Conservation (phyloP, 306 rosid species). For the Chamaecrista fasciculata region DNA sequence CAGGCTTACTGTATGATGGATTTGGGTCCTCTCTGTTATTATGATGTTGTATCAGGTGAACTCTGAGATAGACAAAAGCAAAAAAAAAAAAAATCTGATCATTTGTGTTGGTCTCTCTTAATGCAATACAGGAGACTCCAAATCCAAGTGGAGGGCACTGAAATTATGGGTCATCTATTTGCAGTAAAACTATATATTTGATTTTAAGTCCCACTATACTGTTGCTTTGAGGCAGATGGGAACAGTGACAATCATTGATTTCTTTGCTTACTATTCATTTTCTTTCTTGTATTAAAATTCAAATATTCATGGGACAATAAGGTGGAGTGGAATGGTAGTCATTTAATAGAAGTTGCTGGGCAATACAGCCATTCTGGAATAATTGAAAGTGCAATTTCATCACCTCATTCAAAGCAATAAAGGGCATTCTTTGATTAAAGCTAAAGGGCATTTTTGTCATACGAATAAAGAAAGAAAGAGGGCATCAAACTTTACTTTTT, state of each 20-base stretch:
- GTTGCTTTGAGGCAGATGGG: neutral
- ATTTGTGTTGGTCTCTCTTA: neutral
- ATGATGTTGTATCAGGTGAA: neutral
- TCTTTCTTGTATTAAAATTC: neutral
- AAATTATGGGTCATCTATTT: neutral
- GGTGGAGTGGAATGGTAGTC: slow-evolving; percentile 26
- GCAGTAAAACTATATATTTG: neutral
- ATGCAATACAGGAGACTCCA: neutral
- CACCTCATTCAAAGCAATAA: slow-evolving; percentile 62
- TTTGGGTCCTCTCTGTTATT: neutral
- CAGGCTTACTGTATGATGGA: neutral
- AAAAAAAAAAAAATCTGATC: neutral
- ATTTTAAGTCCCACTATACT: slow-evolving; percentile 13
- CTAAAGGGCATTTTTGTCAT: slow-evolving; percentile 80
- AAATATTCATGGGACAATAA: slow-evolving; percentile 6
- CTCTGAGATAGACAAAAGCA: neutral
- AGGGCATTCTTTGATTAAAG: slow-evolving; percentile 74
- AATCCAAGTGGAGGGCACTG: neutral
- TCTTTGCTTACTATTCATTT: neutral
- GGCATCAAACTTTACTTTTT: slow-evolving; percentile 59
- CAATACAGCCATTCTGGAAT: slow-evolving; percentile 52
- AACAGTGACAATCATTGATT: slow-evolving; percentile 4
- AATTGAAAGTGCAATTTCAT: slow-evolving; percentile 62
- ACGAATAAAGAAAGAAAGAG: slow-evolving; percentile 40
- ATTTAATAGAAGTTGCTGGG: slow-evolving; percentile 36